phyloP scores from a whole-genome alignment of 139 green algal species.

The Pseudopediastrum boryanum region DNA sequence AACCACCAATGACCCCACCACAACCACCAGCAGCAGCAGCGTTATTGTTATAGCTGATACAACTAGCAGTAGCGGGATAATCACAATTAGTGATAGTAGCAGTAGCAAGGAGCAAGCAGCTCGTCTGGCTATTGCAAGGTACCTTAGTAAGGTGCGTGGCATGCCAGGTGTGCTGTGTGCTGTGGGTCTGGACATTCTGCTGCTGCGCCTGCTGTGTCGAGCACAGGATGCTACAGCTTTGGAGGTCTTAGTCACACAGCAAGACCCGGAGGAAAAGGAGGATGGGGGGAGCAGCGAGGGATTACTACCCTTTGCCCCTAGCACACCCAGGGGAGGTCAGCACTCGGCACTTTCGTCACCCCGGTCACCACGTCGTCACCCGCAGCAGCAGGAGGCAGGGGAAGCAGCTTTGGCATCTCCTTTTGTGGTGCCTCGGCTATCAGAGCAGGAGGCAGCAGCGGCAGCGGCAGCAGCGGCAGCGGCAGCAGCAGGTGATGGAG shows the following conservation, averaged over 20 bases:
- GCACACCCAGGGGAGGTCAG: too few species aligned
- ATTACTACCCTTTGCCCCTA: too few species aligned
- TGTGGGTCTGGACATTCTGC: slow-evolving; percentile 70
- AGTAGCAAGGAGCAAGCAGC: slow-evolving; percentile 5
- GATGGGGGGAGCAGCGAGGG: too few species aligned
- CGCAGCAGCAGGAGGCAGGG: too few species aligned
- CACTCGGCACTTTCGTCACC: too few species aligned
- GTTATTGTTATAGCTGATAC: background rate
- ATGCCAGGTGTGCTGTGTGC: slow-evolving; percentile 28
- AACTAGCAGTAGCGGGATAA: background rate
- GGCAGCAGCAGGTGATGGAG: too few species aligned
- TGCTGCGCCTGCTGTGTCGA: slow-evolving; percentile 66
- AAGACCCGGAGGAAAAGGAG: too few species aligned
- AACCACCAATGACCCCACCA: background rate
- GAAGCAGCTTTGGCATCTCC: too few species aligned
- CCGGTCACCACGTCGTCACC: too few species aligned
- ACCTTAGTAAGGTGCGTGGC: slow-evolving; percentile 48
- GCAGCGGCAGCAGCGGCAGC: too few species aligned
- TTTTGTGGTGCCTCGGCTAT: too few species aligned
- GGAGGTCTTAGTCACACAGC: slow-evolving; percentile 52
- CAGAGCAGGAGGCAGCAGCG: too few species aligned
- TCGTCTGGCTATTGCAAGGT: slow-evolving; percentile 30
- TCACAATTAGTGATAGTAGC: background rate
- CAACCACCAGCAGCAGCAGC: background rate
- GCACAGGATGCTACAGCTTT: slow-evolving; percentile 31